Evolutionary conservation across 2,329 filamentous ascomycete species (phyloP), one percentile per base, ranked within the genome.

Genomic region (Penicillium capsulatum): DNA sequence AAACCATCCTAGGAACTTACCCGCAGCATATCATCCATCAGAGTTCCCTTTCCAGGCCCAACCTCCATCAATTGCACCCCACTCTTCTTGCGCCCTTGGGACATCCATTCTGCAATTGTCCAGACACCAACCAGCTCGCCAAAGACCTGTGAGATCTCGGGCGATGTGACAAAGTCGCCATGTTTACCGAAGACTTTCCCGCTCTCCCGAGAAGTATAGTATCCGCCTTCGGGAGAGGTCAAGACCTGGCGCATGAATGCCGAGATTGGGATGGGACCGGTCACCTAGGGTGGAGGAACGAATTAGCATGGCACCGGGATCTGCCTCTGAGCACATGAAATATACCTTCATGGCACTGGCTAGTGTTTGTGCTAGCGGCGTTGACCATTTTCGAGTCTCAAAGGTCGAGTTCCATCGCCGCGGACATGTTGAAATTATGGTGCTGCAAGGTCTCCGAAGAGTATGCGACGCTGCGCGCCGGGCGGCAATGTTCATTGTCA

Each of bases 181-280:
- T 87, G 86, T 39, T 79, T 72, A n/a, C 92, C 92, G 55, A 98
- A 98, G 48, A 91, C 90, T 59, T 96, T 90, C 32, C 82, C 78
- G 14, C 77, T 81, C 44, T 79, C 68, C 30, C 81, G 79, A 4
- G 83, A 79, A 1, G 89, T 97, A 68, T 98, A 98, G 70, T 98
- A 98, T 38, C 92, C 92, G 42, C 88, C 89, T 27, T 88, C 70
- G 45, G 92, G 86, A 8, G 86, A 86, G 1, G 92, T 98, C 48
- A 98, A 79, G 64, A 91, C 96, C 83, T 97, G 94, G 61, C 92
- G 90, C 92, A 98, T 98, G 65, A 90, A 98, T 36, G 88, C 84
- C 4, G 92, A 90, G 45, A 98, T 78, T 1, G 92, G 87, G 17
- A 97, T 81, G 3, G 92, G 91, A 0, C 92, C 92, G 8, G 92